Percentiles rank a stretch among this genome's conserved stretches.
Conservation (phyloP, 179 eudicot species). For the Actinidia chinensis region DNA sequence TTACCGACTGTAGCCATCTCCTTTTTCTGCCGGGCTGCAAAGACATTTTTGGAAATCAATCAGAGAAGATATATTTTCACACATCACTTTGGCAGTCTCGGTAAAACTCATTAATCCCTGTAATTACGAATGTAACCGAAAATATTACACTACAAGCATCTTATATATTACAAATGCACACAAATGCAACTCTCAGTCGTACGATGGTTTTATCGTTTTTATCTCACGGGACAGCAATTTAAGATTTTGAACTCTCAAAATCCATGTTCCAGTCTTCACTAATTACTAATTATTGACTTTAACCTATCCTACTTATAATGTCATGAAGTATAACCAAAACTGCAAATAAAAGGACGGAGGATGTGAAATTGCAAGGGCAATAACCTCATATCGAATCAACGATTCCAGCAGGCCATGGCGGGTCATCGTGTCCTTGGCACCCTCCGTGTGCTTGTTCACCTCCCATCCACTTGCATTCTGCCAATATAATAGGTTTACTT, state of each 20-base stretch:
- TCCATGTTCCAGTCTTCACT: background rate
- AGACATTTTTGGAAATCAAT: background rate
- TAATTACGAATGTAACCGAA: too few relatives aligned
- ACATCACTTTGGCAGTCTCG: too few relatives aligned
- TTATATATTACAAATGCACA: too few relatives aligned
- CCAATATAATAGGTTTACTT: slow-evolving; percentile 30
- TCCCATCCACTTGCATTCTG: slow-evolving; percentile 99
- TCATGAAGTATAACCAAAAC: background rate
- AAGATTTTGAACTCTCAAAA: too few relatives aligned
- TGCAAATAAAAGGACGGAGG: too few relatives aligned
- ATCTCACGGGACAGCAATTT: too few relatives aligned
- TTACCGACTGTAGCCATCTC: slow-evolving; percentile 77
- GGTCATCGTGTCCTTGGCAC: slow-evolving; percentile 69
- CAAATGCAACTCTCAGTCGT: too few relatives aligned
- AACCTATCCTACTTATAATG: background rate
- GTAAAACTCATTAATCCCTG: too few relatives aligned
- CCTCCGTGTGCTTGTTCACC: slow-evolving; percentile 99
- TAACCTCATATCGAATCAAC: slow-evolving; percentile 93
- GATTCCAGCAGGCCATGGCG: slow-evolving; percentile 98
- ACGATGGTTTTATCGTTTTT: too few relatives aligned
- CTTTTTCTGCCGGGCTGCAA: slow-evolving; percentile 88
- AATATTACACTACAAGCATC: too few relatives aligned
- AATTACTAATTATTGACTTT: background rate
- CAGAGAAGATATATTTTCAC: too few relatives aligned
- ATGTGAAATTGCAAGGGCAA: background rate